Conservation (phyloP, 352 stramenopile species). For the Globisporangium solare region DNA sequence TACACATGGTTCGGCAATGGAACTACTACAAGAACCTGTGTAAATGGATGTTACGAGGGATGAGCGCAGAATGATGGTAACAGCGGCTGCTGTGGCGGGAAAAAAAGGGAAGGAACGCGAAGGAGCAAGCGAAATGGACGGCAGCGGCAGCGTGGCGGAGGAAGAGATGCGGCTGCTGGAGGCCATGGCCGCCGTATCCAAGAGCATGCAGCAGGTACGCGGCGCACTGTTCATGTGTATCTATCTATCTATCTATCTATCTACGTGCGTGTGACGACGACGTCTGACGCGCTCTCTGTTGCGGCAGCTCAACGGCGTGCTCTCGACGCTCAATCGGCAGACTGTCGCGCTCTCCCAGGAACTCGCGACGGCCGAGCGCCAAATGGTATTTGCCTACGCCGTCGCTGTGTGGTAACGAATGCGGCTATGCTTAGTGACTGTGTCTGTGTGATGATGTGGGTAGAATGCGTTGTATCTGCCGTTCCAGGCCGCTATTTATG, state of each 20-base stretch:
- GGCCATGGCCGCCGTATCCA: conserved; percentile 32
- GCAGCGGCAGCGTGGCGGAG: conserved; percentile 26
- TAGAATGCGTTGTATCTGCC: conserved; percentile 52
- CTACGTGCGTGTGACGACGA: background rate
- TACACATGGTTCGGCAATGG: conserved; percentile 2
- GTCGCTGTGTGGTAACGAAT: background rate
- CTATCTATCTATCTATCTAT: too few relatives aligned
- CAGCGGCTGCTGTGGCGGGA: background rate
- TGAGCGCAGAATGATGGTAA: background rate
- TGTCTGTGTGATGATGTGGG: background rate
- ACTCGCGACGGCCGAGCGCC: conserved; percentile 37
- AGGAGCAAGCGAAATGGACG: conserved; percentile 17
- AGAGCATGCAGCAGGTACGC: conserved; percentile 36
- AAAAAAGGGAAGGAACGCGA: background rate
- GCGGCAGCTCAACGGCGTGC: conserved; percentile 42
- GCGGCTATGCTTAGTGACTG: background rate
- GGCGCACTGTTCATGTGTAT: background rate
- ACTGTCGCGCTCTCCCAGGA: conserved; percentile 44
- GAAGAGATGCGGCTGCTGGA: conserved; percentile 48
- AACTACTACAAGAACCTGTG: conserved; percentile 9
- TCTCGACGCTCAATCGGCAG: conserved; percentile 41
- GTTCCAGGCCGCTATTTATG: conserved; percentile 56
- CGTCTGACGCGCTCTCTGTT: conserved; percentile 1
- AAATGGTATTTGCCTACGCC: conserved; percentile 22
- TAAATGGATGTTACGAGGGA: conserved; percentile 2